A percentile compares a stretch with the other conserved stretches of the same genome.
Conservation (phyloP, 345 rosid genomes). For the Adansonia digitata region DNA sequence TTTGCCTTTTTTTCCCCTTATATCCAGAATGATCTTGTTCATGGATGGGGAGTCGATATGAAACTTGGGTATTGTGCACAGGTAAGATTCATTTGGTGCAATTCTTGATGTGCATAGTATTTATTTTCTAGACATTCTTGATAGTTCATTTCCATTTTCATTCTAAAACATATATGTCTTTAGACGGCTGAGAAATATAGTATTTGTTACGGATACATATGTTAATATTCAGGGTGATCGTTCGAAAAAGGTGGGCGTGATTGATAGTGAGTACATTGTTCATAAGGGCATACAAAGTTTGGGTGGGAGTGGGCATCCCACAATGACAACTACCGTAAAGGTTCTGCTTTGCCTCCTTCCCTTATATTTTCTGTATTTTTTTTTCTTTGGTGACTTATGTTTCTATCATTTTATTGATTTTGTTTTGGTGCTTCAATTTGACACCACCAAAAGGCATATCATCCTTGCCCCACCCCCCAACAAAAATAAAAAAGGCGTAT, state of each 20-base stretch:
- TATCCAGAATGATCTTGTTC: slow-evolving; percentile 88
- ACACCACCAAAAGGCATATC: background rate
- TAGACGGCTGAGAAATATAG: background rate
- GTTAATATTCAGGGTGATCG: slow-evolving; percentile 67
- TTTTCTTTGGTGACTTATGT: background rate
- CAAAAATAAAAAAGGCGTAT: background rate
- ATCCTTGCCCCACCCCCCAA: background rate
- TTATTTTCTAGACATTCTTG: background rate
- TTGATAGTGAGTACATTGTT: slow-evolving; percentile 82
- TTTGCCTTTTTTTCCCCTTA: background rate
- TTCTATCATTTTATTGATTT: background rate
- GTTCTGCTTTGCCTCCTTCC: slow-evolving; percentile 18
- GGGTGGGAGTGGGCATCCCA: slow-evolving; percentile 49
- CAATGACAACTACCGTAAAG: slow-evolving; percentile 32
- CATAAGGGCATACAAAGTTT: slow-evolving; percentile 86
- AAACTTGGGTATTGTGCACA: slow-evolving; percentile 98
- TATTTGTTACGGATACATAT: background rate
- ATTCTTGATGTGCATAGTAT: background rate
- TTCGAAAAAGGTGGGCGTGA: slow-evolving; percentile 72
- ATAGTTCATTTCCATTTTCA: background rate
- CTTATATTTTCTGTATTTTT: background rate
- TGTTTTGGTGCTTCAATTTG: background rate
- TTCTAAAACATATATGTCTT: background rate
- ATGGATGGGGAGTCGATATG: slow-evolving; percentile 99
- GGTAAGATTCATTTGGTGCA: slow-evolving; percentile 33